A percentile compares a stretch with the other conserved stretches of the same genome.
phyloP scores from a whole-genome alignment of 805 yeast species.

The Ogataea paraovalis region DNA sequence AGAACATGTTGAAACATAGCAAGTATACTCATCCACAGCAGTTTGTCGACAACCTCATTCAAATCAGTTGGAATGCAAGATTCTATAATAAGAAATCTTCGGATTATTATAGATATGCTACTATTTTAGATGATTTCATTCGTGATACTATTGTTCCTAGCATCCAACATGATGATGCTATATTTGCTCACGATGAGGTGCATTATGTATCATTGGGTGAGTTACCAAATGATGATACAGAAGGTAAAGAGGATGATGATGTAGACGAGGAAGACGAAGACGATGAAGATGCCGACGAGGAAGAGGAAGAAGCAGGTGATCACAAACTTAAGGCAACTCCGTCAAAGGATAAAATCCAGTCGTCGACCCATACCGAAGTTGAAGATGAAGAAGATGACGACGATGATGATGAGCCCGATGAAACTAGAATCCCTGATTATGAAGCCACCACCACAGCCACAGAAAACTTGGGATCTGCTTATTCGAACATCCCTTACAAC shows the following conservation, averaged over 20 bases:
- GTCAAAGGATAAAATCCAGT: neutral
- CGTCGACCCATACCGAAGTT: conserved; percentile 2
- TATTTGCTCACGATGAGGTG: conserved; percentile 35
- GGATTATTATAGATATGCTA: conserved; percentile 64
- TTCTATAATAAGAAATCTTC: conserved; percentile 73
- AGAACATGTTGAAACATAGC: conserved; percentile 49
- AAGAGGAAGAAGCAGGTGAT: neutral
- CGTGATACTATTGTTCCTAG: conserved; percentile 44
- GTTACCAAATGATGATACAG: conserved; percentile 48
- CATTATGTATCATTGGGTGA: conserved; percentile 67
- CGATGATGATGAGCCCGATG: conserved; percentile 18
- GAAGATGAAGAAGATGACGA: conserved; percentile 15
- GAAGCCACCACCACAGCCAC: conserved; percentile 6
- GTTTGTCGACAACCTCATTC: conserved; percentile 74
- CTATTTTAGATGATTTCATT: conserved; percentile 50
- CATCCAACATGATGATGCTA: conserved; percentile 37
- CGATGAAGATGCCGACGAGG: conserved; percentile 12
- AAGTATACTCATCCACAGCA: conserved; percentile 60
- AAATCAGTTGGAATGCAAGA: conserved; percentile 87
- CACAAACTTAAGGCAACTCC: neutral
- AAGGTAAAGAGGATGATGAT: conserved; percentile 10
- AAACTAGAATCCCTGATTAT: conserved; percentile 19
- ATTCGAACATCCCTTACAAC: conserved; percentile 6
- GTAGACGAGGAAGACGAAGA: conserved; percentile 20
- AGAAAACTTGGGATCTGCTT: neutral